Evolutionary conservation across 176 grass and related monocot species (phyloP).

Genomic region (Oryza nivara): DNA sequence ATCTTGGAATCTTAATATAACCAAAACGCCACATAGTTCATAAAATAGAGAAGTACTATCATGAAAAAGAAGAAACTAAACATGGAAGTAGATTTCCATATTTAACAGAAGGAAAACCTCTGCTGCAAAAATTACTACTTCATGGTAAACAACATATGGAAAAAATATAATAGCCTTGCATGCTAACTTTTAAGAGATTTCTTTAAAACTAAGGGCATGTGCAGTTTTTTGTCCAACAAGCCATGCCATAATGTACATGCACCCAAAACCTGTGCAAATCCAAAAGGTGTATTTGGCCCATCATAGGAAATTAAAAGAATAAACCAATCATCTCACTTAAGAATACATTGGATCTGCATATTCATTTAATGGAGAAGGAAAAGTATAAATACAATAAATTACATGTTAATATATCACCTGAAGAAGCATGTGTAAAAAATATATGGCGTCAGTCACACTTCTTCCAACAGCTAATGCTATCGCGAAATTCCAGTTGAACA

Average conservation of each 20-base stretch:
- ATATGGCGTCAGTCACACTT: conserved; percentile 76
- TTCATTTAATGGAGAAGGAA: neutral
- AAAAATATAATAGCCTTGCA: neutral
- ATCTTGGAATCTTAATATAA: neutral
- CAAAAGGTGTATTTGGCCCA: neutral
- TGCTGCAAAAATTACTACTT: neutral
- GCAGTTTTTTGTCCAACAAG: neutral
- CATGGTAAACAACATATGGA: neutral
- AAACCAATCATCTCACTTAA: neutral
- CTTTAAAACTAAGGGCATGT: neutral
- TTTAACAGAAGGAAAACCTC: neutral
- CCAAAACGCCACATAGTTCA: neutral
- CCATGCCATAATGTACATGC: neutral
- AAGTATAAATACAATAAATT: neutral
- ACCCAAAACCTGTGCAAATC: neutral
- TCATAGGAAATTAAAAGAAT: neutral
- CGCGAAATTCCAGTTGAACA: conserved; percentile 65
- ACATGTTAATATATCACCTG: conserved; percentile 50
- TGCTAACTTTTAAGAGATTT: conserved; percentile 1
- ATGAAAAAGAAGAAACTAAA: conserved; percentile 1
- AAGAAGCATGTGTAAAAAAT: conserved; percentile 83
- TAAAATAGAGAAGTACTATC: neutral
- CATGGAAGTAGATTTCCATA: conserved; percentile 3
- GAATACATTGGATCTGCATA: conserved; percentile 13
- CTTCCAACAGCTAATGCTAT: conserved; percentile 57